These are phyloP conservation scores for Megacollybia marginata DNA, from an alignment of 768 basidiomycete genomes.

Conservation along the genomic window DNA sequence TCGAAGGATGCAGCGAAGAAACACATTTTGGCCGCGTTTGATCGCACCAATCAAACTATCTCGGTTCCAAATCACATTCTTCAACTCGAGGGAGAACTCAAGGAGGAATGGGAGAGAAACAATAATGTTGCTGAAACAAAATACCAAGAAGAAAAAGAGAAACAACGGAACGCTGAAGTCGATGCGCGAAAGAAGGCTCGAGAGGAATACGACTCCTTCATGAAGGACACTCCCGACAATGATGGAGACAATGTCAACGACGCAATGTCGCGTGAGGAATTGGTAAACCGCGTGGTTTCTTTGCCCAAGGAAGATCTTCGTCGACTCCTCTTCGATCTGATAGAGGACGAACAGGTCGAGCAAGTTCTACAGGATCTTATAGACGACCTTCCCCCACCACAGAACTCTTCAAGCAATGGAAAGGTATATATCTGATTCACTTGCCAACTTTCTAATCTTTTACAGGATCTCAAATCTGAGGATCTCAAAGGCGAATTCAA, in stretches of 20 bases:
- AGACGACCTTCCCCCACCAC: neutral
- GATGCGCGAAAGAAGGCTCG: neutral
- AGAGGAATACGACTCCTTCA: neutral
- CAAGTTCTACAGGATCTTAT: too few species aligned
- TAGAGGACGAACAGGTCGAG: too few species aligned
- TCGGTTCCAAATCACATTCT: conserved; percentile 14
- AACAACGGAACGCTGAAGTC: neutral
- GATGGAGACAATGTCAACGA: neutral
- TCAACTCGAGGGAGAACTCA: conserved; percentile 12
- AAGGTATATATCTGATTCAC: neutral
- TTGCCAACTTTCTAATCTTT: neutral
- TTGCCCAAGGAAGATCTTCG: too few species aligned
- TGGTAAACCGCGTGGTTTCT: too few species aligned
- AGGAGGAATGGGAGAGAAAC: conserved; percentile 13
- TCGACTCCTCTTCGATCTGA: too few species aligned
- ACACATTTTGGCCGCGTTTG: conserved; percentile 16
- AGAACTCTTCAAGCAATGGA: neutral
- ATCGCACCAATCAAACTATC: conserved; percentile 4
- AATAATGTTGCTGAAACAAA: conserved; percentile 8
- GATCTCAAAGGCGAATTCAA: neutral
- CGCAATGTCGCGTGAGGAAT: neutral
- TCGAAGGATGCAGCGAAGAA: conserved; percentile 18
- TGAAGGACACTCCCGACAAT: neutral
- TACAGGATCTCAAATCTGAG: neutral
- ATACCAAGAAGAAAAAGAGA: neutral